Conservation (phyloP, 495 filamentous ascomycete species). For the Eremomyces bilateralis region DNA sequence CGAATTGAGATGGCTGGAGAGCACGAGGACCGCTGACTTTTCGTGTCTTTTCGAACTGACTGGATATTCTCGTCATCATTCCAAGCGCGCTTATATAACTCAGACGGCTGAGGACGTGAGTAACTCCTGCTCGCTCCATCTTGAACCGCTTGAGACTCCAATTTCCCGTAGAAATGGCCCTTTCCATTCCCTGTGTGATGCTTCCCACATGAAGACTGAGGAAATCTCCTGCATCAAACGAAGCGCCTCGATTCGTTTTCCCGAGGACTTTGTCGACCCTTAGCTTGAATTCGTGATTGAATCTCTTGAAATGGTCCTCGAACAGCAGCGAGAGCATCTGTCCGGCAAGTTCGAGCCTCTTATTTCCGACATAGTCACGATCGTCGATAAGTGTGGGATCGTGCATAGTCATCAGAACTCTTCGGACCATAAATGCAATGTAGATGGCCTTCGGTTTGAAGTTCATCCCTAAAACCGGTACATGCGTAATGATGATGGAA, state of each 20-base stretch:
- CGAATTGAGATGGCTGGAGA: constrained; percentile 89
- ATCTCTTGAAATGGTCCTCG: constrained; percentile 92
- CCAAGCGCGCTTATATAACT: constrained; percentile 97
- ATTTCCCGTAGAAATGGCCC: constrained; percentile 89
- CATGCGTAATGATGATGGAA: constrained; percentile 78
- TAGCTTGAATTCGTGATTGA: constrained; percentile 65
- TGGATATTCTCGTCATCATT: constrained; percentile 98
- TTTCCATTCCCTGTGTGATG: constrained; percentile 77
- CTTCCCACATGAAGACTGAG: constrained; percentile 54
- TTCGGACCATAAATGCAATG: constrained; percentile 83
- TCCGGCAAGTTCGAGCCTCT: constrained; percentile 79
- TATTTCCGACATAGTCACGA: constrained; percentile 94
- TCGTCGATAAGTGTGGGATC: constrained; percentile 81
- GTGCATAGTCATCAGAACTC: constrained; percentile 81
- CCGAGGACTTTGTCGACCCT: constrained; percentile 85
- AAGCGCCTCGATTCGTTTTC: constrained; percentile 63
- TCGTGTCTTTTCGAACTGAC: constrained; percentile 94
- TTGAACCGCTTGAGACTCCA: constrained; percentile 94
- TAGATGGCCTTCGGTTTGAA: constrained; percentile 92
- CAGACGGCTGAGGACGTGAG: constrained; percentile 82
- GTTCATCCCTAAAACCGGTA: constrained; percentile 70
- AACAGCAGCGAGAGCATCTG: constrained; percentile 91
- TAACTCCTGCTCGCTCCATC: constrained; percentile 94
- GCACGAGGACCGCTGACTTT: constrained; percentile 92
- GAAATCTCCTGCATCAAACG: constrained; percentile 65